phyloP scores from a whole-genome alignment of 371 early-diverging fungal genomes.

The Mortierella sp. region DNA sequence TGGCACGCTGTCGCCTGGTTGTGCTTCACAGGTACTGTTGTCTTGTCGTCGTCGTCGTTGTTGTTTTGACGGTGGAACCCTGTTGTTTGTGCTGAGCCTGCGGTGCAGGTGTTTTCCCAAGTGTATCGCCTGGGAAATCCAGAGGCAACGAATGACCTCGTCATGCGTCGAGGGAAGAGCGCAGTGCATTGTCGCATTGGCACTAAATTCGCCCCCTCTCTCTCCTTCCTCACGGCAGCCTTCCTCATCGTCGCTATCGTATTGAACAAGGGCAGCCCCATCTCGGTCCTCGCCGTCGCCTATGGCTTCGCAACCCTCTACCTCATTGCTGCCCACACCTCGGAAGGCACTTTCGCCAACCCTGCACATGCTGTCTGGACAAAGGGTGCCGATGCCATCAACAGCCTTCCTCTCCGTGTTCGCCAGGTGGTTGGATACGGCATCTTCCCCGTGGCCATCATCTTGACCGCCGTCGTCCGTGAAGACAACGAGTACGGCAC shows the following conservation, averaged over 20 bases:
- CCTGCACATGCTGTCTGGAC: slow-evolving; percentile 55
- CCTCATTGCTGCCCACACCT: slow-evolving; percentile 64
- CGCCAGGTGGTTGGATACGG: slow-evolving; percentile 52
- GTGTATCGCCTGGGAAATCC: too few relatives aligned
- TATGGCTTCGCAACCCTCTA: slow-evolving; percentile 71
- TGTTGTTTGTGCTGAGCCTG: too few relatives aligned
- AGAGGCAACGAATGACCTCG: too few relatives aligned
- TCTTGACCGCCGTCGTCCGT: slow-evolving; percentile 69
- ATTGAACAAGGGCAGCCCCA: slow-evolving; percentile 35
- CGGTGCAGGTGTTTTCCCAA: too few relatives aligned
- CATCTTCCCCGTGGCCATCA: slow-evolving; percentile 58
- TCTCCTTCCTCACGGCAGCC: slow-evolving; percentile 4
- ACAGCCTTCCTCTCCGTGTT: slow-evolving; percentile 14
- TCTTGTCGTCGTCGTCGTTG: too few relatives aligned
- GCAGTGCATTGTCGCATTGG: too few relatives aligned
- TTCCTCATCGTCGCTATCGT: slow-evolving; percentile 43
- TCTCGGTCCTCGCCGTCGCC: slow-evolving; percentile 45
- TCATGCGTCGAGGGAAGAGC: too few relatives aligned
- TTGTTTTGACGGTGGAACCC: too few relatives aligned
- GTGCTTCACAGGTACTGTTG: slow-evolving; percentile 47
- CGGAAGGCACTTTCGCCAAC: slow-evolving; percentile 57
- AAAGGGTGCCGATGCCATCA: slow-evolving; percentile 17
- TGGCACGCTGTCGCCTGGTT: slow-evolving; percentile 28
- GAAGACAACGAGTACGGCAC: slow-evolving; percentile 64
- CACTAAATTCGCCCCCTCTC: neutral